Base-by-base conservation (phyloP, 2,329 filamentous ascomycete species). In the Epichloe coenophiala region DNA sequence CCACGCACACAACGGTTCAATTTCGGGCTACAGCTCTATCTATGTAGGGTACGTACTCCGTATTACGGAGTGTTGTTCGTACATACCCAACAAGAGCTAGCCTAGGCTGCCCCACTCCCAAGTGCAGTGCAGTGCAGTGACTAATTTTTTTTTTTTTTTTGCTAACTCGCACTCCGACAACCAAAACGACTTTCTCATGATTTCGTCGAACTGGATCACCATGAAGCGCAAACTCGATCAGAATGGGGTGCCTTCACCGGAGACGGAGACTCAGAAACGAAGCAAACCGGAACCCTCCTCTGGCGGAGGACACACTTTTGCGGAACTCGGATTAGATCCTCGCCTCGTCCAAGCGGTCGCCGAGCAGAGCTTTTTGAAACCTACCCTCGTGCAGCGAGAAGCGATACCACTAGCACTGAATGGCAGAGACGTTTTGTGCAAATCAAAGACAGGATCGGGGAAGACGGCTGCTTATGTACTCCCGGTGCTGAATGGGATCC, bases 401-500 rank as follows among this genome's bases (percentile, higher is more conserved):
- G 87, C 88, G 1, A 95, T 98, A 55, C 93, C 93, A 1, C 70
- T 96, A 38, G 88, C 88, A 21, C 73, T 97, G 17, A 81, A 89
- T 56, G 91, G 93, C 12, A 84, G 88, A 61, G 89, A 97, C 73
- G 82, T 98, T 45, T 74, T 97, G 39, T 90, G 89, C 50, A 89
- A 91, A 62, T 88, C 91, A 38, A 94, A 91, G 67, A 97, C 93
- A 5, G 93, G 93, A 12, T 95, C 90, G 3, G 93, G 93, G 58
- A 98, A 98, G 75, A 98, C 93, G 11, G 88, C 88, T n/a, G 91
- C 93, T 47, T 97, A 97, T 64, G 73, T 95, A 6, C 75, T 98
- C 41, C 93, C 93, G 1, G 77, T 95, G n/a, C 70, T 98, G 15
- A 86, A 95, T 58, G 78, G 80, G 37, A 86, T 95, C 54, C 71